Evolutionary conservation across 2,329 filamentous ascomycete genomes (phyloP).

Genomic region (Pestalotiopsis sp.): DNA sequence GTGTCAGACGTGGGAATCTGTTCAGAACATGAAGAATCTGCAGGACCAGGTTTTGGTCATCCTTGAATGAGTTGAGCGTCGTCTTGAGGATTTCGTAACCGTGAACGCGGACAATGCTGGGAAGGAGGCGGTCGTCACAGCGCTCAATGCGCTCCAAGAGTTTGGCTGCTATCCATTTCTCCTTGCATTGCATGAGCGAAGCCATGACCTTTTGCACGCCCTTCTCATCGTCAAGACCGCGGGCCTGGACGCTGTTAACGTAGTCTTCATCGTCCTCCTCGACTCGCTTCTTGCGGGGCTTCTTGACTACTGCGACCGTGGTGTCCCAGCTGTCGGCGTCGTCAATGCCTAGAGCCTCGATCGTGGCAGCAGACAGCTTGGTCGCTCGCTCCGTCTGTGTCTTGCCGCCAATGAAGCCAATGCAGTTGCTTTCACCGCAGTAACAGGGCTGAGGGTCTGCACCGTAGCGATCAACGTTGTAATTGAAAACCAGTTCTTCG

Average conservation of each 20-base stretch:
- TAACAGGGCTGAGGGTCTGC: conserved; percentile 97
- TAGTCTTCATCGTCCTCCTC: conserved; percentile 95
- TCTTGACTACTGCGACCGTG: conserved; percentile 72
- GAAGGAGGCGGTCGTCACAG: conserved; percentile 83
- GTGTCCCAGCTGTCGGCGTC: conserved; percentile 92
- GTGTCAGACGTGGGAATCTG: conserved; percentile 84
- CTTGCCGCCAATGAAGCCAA: conserved; percentile 95
- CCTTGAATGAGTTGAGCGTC: conserved; percentile 79
- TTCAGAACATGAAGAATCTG: conserved; percentile 91
- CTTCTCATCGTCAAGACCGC: conserved; percentile 33
- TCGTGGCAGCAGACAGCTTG: conserved; percentile 84
- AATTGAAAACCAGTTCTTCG: conserved; percentile 98
- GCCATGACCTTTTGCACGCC: conserved; percentile 52
- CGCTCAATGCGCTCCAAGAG: conserved; percentile 85
- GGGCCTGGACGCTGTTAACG: conserved; percentile 69
- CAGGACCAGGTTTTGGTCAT: conserved; percentile 87
- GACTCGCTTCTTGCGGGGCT: conserved; percentile 88
- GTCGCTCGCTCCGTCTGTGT: conserved; percentile 96
- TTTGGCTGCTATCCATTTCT: conserved; percentile 99
- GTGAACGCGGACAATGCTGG: conserved; percentile 94
- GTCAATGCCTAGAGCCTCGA: conserved; percentile 95
- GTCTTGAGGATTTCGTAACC: conserved; percentile 94
- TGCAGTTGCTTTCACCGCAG: conserved; percentile 92
- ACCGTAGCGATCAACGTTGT: conserved; percentile 98
- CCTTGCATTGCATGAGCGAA: conserved; percentile 94